A percentile compares a stretch with the other conserved stretches of the same genome.
Evolutionary conservation across 2,329 filamentous ascomycete species (phyloP).

Genomic region (Teratosphaeria destructans): DNA sequence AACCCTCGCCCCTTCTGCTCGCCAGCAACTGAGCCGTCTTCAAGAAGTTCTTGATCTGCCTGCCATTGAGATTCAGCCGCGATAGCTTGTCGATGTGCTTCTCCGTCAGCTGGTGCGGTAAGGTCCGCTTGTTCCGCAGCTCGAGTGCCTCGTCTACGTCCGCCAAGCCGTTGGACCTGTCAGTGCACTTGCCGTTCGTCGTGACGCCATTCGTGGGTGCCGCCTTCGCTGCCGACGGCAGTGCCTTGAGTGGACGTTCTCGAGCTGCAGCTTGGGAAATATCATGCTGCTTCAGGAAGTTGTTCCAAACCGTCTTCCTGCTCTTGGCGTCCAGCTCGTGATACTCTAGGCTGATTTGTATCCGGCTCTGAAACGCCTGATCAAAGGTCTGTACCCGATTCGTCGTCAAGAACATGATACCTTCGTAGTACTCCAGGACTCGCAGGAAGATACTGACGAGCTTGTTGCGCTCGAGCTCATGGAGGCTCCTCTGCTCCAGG

Average conservation of each 20-base stretch:
- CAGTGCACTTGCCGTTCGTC: neutral
- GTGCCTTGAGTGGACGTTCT: constrained; percentile 10
- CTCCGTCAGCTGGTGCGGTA: constrained; percentile 21
- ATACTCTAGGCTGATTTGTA: constrained; percentile 31
- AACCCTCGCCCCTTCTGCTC: constrained; percentile 11
- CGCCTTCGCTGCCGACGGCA: constrained; percentile 12
- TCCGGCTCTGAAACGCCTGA: constrained; percentile 36
- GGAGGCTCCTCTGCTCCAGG: constrained; percentile 28
- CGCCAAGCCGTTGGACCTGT: neutral
- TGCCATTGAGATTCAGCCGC: constrained; percentile 27
- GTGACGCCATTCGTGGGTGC: neutral
- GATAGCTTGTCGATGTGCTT: constrained; percentile 22
- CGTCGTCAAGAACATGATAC: constrained; percentile 37
- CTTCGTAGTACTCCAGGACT: constrained; percentile 28
- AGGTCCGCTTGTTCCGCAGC: constrained; percentile 14
- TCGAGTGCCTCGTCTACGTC: neutral
- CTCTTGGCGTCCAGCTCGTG: constrained; percentile 32
- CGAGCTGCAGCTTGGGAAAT: constrained; percentile 13
- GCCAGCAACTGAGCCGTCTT: constrained; percentile 31
- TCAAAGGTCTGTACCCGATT: constrained; percentile 32
- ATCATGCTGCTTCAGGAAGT: constrained; percentile 24
- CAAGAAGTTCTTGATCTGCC: constrained; percentile 33
- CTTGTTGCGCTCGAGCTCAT: constrained; percentile 36
- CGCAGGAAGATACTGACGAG: constrained; percentile 42
- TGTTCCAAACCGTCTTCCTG: constrained; percentile 33